These are phyloP conservation scores for Penicillium pancosmium DNA, from an alignment of 495 filamentous ascomycete species.

Conservation along the genomic window DNA sequence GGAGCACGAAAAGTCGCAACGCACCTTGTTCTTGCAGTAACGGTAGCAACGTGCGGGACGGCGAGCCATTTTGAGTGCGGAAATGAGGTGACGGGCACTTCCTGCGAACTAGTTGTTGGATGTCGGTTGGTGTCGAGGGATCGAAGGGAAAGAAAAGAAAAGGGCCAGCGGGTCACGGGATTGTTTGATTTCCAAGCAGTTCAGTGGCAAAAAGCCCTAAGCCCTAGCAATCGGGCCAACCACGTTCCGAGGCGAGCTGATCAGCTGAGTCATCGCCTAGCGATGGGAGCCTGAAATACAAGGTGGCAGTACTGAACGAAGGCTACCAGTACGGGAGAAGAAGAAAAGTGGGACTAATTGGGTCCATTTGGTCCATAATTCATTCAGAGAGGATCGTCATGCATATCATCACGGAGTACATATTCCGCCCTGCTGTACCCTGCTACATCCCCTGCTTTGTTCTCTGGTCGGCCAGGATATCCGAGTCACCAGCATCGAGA, in stretches of 20 bases:
- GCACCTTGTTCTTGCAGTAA: constrained; percentile 99
- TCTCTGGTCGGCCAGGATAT: constrained; percentile 71
- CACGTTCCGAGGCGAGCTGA: constrained; percentile 14
- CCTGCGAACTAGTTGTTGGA: constrained; percentile 50
- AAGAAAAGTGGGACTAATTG: background rate
- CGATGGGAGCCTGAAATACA: background rate
- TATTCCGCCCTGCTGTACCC: background rate
- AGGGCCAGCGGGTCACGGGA: constrained; percentile 37
- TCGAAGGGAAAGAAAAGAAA: constrained; percentile 41
- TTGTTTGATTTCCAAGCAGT: constrained; percentile 56
- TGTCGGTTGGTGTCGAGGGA: constrained; percentile 46
- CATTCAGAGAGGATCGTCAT: background rate
- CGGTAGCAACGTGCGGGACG: constrained; percentile 99
- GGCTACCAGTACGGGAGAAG: background rate
- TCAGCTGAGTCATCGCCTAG: constrained; percentile 26
- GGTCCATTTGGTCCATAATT: background rate
- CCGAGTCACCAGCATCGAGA: constrained; percentile 94
- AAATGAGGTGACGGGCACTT: constrained; percentile 56
- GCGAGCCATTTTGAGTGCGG: constrained; percentile 89
- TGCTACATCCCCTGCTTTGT: constrained; percentile 8
- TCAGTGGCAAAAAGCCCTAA: constrained; percentile 52
- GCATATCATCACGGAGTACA: background rate
- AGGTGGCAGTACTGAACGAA: background rate
- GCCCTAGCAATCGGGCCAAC: constrained; percentile 43
- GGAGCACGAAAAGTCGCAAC: constrained; percentile 40